Evolutionary conservation across 768 basidiomycete species (phyloP).

Genomic region (Boletus patriciae): DNA sequence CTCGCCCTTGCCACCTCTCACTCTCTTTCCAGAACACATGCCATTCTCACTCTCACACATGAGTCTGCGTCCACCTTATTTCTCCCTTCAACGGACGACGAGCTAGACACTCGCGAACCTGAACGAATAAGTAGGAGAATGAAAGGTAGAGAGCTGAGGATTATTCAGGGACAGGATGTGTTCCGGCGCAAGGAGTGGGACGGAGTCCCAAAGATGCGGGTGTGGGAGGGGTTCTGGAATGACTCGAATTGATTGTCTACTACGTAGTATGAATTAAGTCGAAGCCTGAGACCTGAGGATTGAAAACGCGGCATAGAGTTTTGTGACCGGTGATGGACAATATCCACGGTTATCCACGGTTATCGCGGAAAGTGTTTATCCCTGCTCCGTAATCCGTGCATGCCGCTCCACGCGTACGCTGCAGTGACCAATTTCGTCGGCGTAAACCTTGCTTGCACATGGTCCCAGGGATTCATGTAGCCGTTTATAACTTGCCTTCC

Average conservation of each 20-base stretch:
- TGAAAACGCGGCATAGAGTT: too few relatives aligned
- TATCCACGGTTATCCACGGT: too few relatives aligned
- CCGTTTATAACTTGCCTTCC: too few relatives aligned
- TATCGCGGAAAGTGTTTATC: too few relatives aligned
- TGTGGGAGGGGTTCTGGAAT: slow-evolving; percentile 39
- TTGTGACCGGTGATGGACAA: too few relatives aligned
- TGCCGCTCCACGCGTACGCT: too few relatives aligned
- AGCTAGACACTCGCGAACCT: slow-evolving; percentile 63
- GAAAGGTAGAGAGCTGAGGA: slow-evolving; percentile 80
- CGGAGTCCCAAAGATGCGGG: slow-evolving; percentile 30
- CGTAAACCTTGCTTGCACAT: too few relatives aligned
- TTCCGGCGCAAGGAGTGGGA: slow-evolving; percentile 48
- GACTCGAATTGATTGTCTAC: background rate
- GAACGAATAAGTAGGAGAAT: slow-evolving; percentile 70
- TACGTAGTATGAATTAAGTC: too few relatives aligned
- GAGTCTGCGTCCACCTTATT: slow-evolving; percentile 42
- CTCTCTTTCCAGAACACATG: slow-evolving; percentile 73
- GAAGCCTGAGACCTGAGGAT: too few relatives aligned
- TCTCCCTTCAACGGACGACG: slow-evolving; percentile 75
- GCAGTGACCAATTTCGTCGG: too few relatives aligned
- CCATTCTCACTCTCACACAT: slow-evolving; percentile 65
- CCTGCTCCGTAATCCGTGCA: too few relatives aligned
- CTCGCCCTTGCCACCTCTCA: slow-evolving; percentile 53
- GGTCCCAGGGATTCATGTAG: too few relatives aligned
- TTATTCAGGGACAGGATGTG: slow-evolving; percentile 76